These are phyloP conservation scores for Solioccasus polychromus DNA, from an alignment of 768 basidiomycete species.

Conservation along the genomic window DNA sequence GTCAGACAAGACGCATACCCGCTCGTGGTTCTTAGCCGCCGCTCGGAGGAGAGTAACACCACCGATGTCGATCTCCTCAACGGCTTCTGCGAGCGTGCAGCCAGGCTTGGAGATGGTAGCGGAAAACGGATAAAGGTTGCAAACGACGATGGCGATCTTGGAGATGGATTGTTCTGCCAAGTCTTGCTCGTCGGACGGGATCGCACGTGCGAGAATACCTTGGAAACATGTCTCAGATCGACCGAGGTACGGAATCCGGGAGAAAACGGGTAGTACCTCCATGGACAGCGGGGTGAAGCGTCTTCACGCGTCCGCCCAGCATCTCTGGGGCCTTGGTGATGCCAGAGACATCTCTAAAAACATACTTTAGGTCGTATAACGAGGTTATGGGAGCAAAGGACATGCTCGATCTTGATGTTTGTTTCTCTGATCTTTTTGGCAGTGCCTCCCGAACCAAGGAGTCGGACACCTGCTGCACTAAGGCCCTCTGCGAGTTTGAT, in stretches of 20 bases:
- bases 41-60: constrained; percentile 97
- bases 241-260: not conserved
- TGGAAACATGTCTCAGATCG: constrained; percentile 6
- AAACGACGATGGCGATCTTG: constrained; percentile 95
- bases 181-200: constrained; percentile 87
- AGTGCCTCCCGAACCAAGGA: constrained; percentile 95
- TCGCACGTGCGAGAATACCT: constrained; percentile 94
- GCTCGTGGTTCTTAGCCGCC: constrained; percentile 96
- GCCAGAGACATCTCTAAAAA: constrained; percentile 86
- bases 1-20: constrained; percentile 87
- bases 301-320: constrained; percentile 98
- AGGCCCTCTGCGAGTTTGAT: constrained; percentile 88
- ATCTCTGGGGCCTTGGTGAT: constrained; percentile 99
- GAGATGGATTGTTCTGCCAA: constrained; percentile 80
- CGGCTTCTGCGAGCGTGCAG: constrained; percentile 87
- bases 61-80: constrained; percentile 98
- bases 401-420: constrained; percentile 86
- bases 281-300: constrained; percentile 95
- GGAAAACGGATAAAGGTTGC: constrained; percentile 98
- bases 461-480: constrained; percentile 72
- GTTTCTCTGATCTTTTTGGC: constrained; percentile 97
- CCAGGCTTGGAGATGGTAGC: constrained; percentile 84
- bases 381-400: constrained; percentile 17
- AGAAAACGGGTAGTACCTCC: constrained; percentile 65
- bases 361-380: constrained; percentile 5